Evolutionary conservation across 1,284 basidiomycete genomes (phyloP), one percentile per base, ranked within the genome.

Genomic region (Apiotrichum brassicae): DNA sequence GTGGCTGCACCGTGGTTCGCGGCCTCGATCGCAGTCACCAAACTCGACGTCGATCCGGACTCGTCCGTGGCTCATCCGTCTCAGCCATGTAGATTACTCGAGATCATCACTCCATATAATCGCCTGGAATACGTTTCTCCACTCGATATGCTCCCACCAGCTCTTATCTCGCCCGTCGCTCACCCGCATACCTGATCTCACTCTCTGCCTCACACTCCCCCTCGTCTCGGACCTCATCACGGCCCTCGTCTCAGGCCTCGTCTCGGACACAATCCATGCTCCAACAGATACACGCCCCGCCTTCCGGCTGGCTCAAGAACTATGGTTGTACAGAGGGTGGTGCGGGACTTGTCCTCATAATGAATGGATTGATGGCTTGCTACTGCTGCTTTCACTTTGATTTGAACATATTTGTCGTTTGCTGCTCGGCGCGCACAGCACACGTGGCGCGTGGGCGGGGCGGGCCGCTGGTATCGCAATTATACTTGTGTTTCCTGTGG

Each of bases 221-320:
- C 38, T 13, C 19, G 19, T 24, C 25, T 18, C 25, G 32, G n/a
- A n/a, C n/a, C n/a, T n/a, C n/a, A n/a, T n/a, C n/a, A n/a, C n/a
- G n/a, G n/a, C 32, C 13, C 13, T 5, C 19, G 19, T 24, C 25
- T 18, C 25, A 38, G n/a, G n/a, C n/a, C n/a, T n/a, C n/a, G n/a
- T n/a, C n/a, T n/a, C n/a, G n/a, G n/a, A n/a, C 22, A 41, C 44
- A 40, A 46, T 46, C 44, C 44, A 46, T 51, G 39, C 48, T 49
- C 48, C 25, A 41, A 44, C 43, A 41, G 44, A 46, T 51, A 51
- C 49, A 51, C 43, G 28, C 23, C 37, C 43, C 13, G n/a, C 13
- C 12, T n/a, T n/a, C 16, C 3, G 23, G 36, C 36, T 23, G 43
- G 32, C 40, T 26, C 39, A 51, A 42, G 43, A 44, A 37, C 44